These are phyloP conservation scores for Hypomyces rosellus DNA, from an alignment of 2,329 filamentous ascomycete species.

Conservation along the genomic window DNA sequence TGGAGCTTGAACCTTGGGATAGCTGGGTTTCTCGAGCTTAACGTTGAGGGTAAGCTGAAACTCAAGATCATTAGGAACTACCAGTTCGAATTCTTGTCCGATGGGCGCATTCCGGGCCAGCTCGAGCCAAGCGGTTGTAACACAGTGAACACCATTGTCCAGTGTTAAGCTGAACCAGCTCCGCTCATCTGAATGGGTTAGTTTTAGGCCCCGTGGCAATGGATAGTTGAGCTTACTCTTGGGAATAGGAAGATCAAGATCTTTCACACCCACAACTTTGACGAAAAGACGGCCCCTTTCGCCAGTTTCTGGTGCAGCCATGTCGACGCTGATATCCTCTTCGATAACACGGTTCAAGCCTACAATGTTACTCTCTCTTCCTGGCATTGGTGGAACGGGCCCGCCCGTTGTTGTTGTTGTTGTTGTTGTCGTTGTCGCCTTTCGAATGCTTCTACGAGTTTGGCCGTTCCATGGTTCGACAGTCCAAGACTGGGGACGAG, in stretches of 20 bases:
- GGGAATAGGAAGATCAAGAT: constrained; percentile 84
- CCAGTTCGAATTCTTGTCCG: constrained; percentile 95
- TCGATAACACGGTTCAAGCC: constrained; percentile 62
- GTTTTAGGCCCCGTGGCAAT: constrained; percentile 1
- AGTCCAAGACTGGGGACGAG: constrained; percentile 85
- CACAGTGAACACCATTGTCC: constrained; percentile 97
- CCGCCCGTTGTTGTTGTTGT: constrained; percentile 48
- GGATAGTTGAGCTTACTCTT: constrained; percentile 57
- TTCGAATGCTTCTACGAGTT: constrained; percentile 56
- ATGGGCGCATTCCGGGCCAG: constrained; percentile 88
- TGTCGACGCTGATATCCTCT: constrained; percentile 53
- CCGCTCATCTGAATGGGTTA: constrained; percentile 61
- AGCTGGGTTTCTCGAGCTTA: constrained; percentile 77
- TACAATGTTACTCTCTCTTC: constrained; percentile 74
- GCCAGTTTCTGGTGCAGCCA: constrained; percentile 64
- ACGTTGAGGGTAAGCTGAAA: constrained; percentile 97
- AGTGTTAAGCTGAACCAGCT: constrained; percentile 93
- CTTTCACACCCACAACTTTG: constrained; percentile 97
- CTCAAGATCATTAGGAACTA: constrained; percentile 95
- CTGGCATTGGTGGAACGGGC: constrained; percentile 74
- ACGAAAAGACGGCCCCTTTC: constrained; percentile 92
- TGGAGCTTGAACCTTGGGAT: constrained; percentile 51
- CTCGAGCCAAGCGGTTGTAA: constrained; percentile 93
- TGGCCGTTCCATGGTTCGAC: constrained; percentile 96
- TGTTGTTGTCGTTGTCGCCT: no score